A percentile compares a stretch with the other conserved stretches of the same genome.
These are phyloP conservation scores for Orbilia oligospora DNA, from an alignment of 2,329 filamentous ascomycete species.

Conservation along the genomic window DNA sequence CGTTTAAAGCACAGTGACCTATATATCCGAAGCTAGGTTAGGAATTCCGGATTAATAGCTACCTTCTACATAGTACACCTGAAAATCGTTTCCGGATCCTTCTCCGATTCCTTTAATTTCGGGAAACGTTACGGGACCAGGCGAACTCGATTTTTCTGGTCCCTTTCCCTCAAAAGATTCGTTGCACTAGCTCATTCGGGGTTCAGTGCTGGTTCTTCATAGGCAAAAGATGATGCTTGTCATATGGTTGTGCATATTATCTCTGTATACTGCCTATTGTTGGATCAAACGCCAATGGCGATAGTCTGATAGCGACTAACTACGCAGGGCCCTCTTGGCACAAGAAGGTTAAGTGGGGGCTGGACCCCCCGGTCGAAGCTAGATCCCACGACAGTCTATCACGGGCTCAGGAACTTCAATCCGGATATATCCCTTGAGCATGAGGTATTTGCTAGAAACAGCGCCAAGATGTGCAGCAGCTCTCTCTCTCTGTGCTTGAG, in stretches of 20 bases:
- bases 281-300: neutral
- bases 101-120: conserved; percentile 19
- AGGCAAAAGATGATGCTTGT: neutral
- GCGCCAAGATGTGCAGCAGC: neutral
- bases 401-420: neutral
- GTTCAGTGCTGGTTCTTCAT: neutral
- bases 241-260: neutral
- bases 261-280: neutral
- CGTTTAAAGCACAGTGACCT: neutral
- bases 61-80: no score
- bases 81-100: conserved; percentile 49
- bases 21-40: no score
- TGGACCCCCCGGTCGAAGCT: neutral
- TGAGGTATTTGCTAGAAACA: neutral
- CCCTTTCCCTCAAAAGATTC: no score
- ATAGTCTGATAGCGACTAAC: neutral
- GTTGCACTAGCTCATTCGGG: neutral
- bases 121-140: conserved; percentile 20
- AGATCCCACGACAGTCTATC: neutral
- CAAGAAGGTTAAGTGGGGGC: neutral
- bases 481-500: neutral
- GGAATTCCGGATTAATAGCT: no score
- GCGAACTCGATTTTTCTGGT: neutral
- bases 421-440: neutral
- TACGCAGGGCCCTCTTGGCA: neutral